Conservation (phyloP, 1,284 basidiomycete genomes). For the Ustanciosporium gigantosporum region DNA sequence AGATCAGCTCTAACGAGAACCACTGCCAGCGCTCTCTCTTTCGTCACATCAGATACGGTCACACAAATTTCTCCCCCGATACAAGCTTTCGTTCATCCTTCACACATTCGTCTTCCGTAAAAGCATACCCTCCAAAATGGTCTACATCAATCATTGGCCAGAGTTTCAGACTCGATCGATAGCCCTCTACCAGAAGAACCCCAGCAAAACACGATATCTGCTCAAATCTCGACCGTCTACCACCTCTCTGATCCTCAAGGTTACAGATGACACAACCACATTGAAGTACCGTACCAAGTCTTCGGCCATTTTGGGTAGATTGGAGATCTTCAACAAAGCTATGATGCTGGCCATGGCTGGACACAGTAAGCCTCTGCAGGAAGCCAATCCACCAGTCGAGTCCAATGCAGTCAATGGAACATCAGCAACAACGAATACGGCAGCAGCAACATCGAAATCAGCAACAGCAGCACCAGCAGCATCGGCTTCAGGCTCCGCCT, state of each 20-base stretch:
- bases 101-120: background rate
- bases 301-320: constrained; percentile 88
- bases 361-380: constrained; percentile 11
- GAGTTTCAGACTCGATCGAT: constrained; percentile 47
- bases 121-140: constrained; percentile 21
- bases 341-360: constrained; percentile 75
- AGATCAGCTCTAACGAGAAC: too few species aligned
- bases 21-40: too few species aligned
- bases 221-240: constrained; percentile 42
- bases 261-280: constrained; percentile 48
- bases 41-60: too few species aligned
- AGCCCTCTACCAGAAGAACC: constrained; percentile 36
- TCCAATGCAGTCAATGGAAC: background rate
- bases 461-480: background rate
- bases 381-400: constrained; percentile 10
- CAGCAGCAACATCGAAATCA: constrained; percentile 1
- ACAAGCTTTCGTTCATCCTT: background rate
- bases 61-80: too few species aligned
- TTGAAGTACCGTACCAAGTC: constrained; percentile 92
- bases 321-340: constrained; percentile 82
- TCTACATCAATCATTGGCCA: constrained; percentile 51
- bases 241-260: constrained; percentile 47
- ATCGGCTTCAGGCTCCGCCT: background rate
- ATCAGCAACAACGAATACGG: constrained; percentile 1
- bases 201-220: constrained; percentile 44